phyloP scores from a whole-genome alignment of 495 filamentous ascomycete species.

The Elaphomyces granulatus region DNA sequence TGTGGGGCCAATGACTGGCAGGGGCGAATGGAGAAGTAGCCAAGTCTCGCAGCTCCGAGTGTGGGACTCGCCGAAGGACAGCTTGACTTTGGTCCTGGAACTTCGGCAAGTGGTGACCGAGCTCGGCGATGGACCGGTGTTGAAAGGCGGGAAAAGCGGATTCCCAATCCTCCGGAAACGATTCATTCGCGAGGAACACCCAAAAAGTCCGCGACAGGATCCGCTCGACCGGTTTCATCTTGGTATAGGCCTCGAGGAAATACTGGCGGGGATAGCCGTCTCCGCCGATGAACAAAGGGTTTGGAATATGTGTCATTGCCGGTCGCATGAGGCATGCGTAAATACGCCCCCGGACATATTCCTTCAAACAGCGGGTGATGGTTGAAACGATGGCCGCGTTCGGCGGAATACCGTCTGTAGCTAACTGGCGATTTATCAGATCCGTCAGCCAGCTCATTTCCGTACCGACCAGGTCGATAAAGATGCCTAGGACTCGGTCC shows the following conservation, averaged over 20 bases:
- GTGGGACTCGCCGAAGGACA: not conserved
- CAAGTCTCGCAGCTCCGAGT: not conserved
- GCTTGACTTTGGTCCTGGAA: constrained; percentile 5
- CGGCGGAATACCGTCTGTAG: constrained; percentile 6
- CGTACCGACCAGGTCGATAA: constrained; percentile 20
- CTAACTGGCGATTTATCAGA: constrained; percentile 16
- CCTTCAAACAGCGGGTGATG: constrained; percentile 15
- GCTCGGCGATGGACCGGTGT: not conserved
- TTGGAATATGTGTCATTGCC: not conserved
- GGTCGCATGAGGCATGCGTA: constrained; percentile 5
- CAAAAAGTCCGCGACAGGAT: constrained; percentile 26
- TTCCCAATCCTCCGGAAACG: constrained; percentile 1
- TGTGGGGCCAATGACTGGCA: not conserved
- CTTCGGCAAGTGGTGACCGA: constrained; percentile 1
- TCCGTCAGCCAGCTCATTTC: constrained; percentile 31
- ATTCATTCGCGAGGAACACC: constrained; percentile 5
- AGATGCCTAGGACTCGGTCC: constrained; percentile 19
- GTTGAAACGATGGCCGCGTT: constrained; percentile 5
- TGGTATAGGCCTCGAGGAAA: constrained; percentile 2
- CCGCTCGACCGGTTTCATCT: constrained; percentile 14
- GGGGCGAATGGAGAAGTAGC: not conserved
- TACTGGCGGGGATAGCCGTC: constrained; percentile 7
- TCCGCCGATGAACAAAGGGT: not conserved
- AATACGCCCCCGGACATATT: constrained; percentile 17
- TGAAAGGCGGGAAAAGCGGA: constrained; percentile 1